Evolutionary conservation across 306 rosid genomes (phyloP), one percentile per base, ranked within the genome.

Genomic region (Prunus fruticosa): DNA sequence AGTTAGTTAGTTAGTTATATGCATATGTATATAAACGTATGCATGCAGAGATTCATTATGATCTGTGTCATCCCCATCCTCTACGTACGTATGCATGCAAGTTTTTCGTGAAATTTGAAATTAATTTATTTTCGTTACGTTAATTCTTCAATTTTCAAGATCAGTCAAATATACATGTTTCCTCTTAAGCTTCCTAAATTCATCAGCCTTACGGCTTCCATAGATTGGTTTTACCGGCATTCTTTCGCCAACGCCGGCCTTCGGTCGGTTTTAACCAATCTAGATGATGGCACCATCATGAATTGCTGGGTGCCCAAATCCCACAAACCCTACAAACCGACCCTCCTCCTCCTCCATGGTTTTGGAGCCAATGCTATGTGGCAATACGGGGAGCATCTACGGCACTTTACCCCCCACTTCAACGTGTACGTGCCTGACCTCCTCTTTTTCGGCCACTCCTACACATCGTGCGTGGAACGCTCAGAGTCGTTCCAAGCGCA

Each of bases 301-400:
- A 92, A 88, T 68, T 92, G 90, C 43, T 92, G 96, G 97, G 77
- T 88, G 0, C 97, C 97, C 2, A 90, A 88, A 74, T 19, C 2
- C 64, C 82, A 45, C 11, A 77, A 76, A 18, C 79, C 80, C 1
- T 38, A 41, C 45, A 87, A 90, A 8, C 93, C 93, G 3, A 64
- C 69, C 2, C 85, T 92, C 11, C 57, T 92, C 49, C 87, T 92
- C 4, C 51, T 92, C 25, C 97, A 92, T 14, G 97, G 97, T 11
- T 90, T 92, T 25, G 97, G 96, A 11, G 96, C 96, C 66, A 90
- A 87, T 2, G 97, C 97, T 3, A 92, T 86, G 92, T 92, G 96
- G 93, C 97, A 92, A 78, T 90, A 81, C 73, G 86, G 89, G 8
- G 92, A 88, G 4, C 87, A 82, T 72, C 72, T 92, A 38, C 72